Conservation (phyloP, 2,329 filamentous ascomycete genomes). For the Aspergillus flavus region DNA sequence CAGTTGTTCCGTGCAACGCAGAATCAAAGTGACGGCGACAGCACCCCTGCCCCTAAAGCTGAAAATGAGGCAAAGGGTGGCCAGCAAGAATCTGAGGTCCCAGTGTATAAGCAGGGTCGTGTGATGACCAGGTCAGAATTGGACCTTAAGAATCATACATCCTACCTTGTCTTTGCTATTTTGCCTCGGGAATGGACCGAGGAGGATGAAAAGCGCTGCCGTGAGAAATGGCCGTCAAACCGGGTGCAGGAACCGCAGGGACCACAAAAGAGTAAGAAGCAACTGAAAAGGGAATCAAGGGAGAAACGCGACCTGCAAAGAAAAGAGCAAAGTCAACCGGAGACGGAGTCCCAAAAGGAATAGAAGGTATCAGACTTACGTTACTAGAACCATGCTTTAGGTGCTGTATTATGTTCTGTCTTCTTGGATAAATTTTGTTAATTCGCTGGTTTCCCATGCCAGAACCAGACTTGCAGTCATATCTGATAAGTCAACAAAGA, state of each 20-base stretch:
- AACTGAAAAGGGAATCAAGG: constrained; percentile 48
- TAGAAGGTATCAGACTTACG: background rate
- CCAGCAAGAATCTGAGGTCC: constrained; percentile 20
- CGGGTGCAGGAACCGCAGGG: constrained; percentile 44
- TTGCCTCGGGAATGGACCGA: constrained; percentile 84
- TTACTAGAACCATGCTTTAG: background rate
- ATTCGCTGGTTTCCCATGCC: background rate
- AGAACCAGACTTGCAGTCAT: background rate
- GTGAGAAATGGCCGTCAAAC: constrained; percentile 66
- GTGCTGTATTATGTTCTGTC: background rate
- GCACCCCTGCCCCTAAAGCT: constrained; percentile 11
- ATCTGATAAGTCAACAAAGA: background rate
- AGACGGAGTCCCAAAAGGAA: background rate
- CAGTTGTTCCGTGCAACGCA: constrained; percentile 62
- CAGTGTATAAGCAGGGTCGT: constrained; percentile 74
- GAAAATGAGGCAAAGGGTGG: constrained; percentile 21
- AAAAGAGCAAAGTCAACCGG: background rate
- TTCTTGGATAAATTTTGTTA: background rate
- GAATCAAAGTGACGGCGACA: constrained; percentile 22
- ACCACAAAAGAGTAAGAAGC: constrained; percentile 41
- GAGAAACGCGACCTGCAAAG: constrained; percentile 36
- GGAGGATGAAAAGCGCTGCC: constrained; percentile 73
- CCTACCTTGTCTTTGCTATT: constrained; percentile 92
- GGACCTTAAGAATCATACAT: constrained; percentile 93
- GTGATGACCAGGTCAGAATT: constrained; percentile 79